phyloP scores from a whole-genome alignment of 352 stramenopile species.

The Aphanomyces euteiches region DNA sequence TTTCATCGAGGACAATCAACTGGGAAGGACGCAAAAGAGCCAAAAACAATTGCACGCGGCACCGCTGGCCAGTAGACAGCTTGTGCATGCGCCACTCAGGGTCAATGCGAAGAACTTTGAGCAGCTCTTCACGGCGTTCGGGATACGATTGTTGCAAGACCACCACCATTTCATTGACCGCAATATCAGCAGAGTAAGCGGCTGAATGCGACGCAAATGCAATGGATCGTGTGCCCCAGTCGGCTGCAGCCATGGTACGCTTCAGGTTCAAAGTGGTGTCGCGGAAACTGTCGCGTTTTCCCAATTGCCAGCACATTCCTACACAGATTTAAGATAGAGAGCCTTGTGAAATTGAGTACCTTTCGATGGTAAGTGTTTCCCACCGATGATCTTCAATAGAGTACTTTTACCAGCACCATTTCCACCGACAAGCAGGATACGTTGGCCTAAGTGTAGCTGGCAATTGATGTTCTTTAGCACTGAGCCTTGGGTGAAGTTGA shows the following conservation, averaged over 20 bases:
- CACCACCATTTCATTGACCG: constrained; percentile 96
- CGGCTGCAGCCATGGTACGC: constrained; percentile 92
- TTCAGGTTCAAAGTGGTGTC: constrained; percentile 93
- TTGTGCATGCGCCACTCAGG: constrained; percentile 85
- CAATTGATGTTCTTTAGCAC: constrained; percentile 88
- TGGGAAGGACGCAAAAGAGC: constrained; percentile 94
- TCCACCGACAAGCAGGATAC: constrained; percentile 92
- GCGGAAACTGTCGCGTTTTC: constrained; percentile 92
- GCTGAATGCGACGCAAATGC: constrained; percentile 91
- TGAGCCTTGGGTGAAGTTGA: constrained; percentile 46
- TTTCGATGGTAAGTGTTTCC: constrained; percentile 91
- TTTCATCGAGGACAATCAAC: constrained; percentile 96
- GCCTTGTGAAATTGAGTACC: constrained; percentile 44
- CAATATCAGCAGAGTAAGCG: constrained; percentile 92
- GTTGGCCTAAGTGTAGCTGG: constrained; percentile 69
- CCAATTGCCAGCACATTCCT: constrained; percentile 37
- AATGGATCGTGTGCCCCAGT: constrained; percentile 95
- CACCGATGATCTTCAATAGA: constrained; percentile 90
- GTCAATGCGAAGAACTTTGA: constrained; percentile 95
- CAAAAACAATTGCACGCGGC: constrained; percentile 95
- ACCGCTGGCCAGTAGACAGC: constrained; percentile 75
- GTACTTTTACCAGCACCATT: constrained; percentile 95
- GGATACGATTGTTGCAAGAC: constrained; percentile 91
- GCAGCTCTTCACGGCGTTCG: constrained; percentile 90
- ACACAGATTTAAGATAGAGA: constrained; percentile 13